These are phyloP conservation scores for Cercophora scortea DNA, from an alignment of 495 filamentous ascomycete genomes.

Conservation along the genomic window DNA sequence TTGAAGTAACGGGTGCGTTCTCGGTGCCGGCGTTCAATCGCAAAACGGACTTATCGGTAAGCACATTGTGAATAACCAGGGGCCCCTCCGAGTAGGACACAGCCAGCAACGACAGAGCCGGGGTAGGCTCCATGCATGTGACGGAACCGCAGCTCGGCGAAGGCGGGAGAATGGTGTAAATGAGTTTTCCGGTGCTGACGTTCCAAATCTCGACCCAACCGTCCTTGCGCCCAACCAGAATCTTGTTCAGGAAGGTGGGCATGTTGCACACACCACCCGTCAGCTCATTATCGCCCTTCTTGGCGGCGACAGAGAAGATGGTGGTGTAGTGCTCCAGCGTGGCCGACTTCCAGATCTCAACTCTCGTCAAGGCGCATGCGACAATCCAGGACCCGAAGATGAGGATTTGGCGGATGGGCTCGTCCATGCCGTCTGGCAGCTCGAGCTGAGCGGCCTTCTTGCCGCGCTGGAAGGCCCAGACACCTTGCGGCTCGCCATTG, in stretches of 20 bases:
- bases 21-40: conserved; percentile 52
- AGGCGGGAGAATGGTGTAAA: conserved; percentile 75
- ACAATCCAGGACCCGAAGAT: conserved; percentile 91
- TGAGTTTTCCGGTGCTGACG: conserved; percentile 75
- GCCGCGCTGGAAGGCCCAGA: conserved; percentile 96
- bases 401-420: conserved; percentile 68
- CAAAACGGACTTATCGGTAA: conserved; percentile 61
- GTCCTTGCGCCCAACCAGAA: conserved; percentile 77
- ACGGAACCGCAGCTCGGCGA: conserved; percentile 61
- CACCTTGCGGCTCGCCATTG: conserved; percentile 46
- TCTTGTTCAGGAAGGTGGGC: conserved; percentile 93
- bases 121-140: conserved; percentile 73
- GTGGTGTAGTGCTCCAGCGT: conserved; percentile 87
- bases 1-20: conserved; percentile 59
- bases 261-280: conserved; percentile 70
- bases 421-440: conserved; percentile 46
- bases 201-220: conserved; percentile 98
- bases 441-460: conserved; percentile 72
- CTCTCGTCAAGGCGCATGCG: conserved; percentile 61
- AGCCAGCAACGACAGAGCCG: conserved; percentile 77
- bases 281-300: conserved; percentile 49
- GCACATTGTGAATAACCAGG: conserved; percentile 71
- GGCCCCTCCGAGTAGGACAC: conserved; percentile 76
- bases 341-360: conserved; percentile 85
- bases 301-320: conserved; percentile 42